phyloP scores from a whole-genome alignment of 2,329 filamentous ascomycete genomes.

The Ophiocordyceps camponoti-leonardi region DNA sequence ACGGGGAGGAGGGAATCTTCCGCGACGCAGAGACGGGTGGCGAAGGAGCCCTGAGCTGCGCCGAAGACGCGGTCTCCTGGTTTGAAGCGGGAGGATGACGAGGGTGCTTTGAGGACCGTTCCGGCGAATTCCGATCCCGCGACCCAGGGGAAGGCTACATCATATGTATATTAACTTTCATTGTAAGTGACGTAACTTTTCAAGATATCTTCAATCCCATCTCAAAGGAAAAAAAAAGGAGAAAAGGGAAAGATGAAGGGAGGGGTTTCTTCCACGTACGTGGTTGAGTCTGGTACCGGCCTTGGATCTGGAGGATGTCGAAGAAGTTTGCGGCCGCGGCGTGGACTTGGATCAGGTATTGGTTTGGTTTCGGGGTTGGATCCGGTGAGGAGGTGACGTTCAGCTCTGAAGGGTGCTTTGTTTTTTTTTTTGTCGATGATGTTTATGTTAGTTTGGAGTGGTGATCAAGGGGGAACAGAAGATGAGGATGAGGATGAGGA shows the following conservation, averaged over 20 bases:
- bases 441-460: neutral
- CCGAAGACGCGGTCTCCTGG: slow-evolving; percentile 77
- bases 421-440: neutral
- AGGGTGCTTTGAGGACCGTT: slow-evolving; percentile 50
- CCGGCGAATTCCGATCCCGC: slow-evolving; percentile 80
- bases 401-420: slow-evolving; percentile 62
- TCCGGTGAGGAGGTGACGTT: slow-evolving; percentile 58
- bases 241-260: neutral
- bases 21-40: slow-evolving; percentile 50
- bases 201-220: no score
- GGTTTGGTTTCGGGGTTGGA: slow-evolving; percentile 48
- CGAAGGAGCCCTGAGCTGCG: slow-evolving; percentile 71
- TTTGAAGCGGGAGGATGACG: slow-evolving; percentile 43
- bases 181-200: no score
- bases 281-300: slow-evolving; percentile 89
- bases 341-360: slow-evolving; percentile 79
- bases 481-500: no score
- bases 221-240: neutral
- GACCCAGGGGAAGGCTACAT: slow-evolving; percentile 75
- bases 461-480: neutral
- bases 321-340: slow-evolving; percentile 92
- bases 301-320: slow-evolving; percentile 85
- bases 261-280: slow-evolving; percentile 19
- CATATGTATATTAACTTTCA: no score
- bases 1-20: slow-evolving; percentile 57